A percentile compares a stretch with the other conserved stretches of the same genome.
These are phyloP conservation scores for Candida sp. DNA, from an alignment of 1,139 yeast species.

Conservation along the genomic window DNA sequence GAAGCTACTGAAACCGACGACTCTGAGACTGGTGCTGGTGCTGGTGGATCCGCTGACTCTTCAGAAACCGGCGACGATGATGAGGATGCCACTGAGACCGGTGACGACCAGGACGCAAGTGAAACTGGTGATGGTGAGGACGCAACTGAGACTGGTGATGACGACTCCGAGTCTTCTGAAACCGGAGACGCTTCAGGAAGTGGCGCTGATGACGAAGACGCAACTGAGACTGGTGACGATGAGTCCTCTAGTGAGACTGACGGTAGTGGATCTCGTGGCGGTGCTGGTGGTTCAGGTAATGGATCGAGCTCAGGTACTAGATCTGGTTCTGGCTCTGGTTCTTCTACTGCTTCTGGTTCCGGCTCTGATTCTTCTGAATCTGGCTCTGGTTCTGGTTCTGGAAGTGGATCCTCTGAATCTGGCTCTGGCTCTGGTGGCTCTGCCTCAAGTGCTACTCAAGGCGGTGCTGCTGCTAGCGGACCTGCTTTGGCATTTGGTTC, in stretches of 20 bases:
- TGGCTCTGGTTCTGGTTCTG: slow-evolving; percentile 4
- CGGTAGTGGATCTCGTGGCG: neutral
- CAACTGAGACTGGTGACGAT: neutral
- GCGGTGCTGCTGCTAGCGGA: neutral
- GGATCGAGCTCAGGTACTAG: neutral
- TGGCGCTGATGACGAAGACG: neutral
- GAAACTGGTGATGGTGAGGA: neutral
- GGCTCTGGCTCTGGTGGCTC: slow-evolving; percentile 2
- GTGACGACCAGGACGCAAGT: neutral
- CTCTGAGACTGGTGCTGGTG: slow-evolving; percentile 1
- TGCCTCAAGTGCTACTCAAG: neutral
- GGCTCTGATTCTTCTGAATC: slow-evolving; percentile 10
- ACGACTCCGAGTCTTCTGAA: neutral
- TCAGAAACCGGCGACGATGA: too few relatives aligned
- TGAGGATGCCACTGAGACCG: too few relatives aligned
- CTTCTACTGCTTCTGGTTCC: slow-evolving; percentile 3
- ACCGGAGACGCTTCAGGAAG: neutral
- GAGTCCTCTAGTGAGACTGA: neutral
- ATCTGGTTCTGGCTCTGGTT: neutral
- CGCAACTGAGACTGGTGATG: neutral
- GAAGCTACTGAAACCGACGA: neutral
- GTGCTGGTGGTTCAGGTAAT: neutral
- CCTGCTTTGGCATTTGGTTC: slow-evolving; percentile 2
- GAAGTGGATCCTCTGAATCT: neutral
- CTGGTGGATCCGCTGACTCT: neutral